Evolutionary conservation across 441 rosid genomes (phyloP), one percentile per base, ranked within the genome.

Genomic region (Capsella rubella): DNA sequence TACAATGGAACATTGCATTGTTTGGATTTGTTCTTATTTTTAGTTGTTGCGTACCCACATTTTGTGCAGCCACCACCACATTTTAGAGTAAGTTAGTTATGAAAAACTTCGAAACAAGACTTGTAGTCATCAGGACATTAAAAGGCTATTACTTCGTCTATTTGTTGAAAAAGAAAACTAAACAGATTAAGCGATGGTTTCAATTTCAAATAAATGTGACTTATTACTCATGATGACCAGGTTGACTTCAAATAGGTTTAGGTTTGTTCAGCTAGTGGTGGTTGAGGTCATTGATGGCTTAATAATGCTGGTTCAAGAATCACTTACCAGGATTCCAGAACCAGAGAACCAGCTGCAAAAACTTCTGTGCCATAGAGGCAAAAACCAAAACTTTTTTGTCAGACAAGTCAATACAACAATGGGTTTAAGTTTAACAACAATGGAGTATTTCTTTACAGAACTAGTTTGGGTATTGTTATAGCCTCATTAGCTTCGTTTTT

Each of bases 221-320:
- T 67, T 60, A 39, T 46, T 8, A 35, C 40, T 45, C 73, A 55
- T 46, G 7, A 14, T 45, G 47, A 34, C 37, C 6, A 50, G 59
- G 59, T 21, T 39, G 57, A 39, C 39, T 58, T 60, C 31, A 71
- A 52, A 52, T 13, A 31, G 52, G 10, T 28, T 55, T 12, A 8
- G 25, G 28, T 21, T 21, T 42, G 60, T 32, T 45, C 63, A 72
- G 69, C 47, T 72, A 69, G 37, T 4, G 8, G 65, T 43, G 8
- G 65, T 43, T 45, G 64, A 54, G 68, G 16, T 72, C 62, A 42
- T 72, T 52, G 54, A 62, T 62, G 61, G 21, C n/a, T 12, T 14
- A 51, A 72, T 10, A 39, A 0, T 27, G 39, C 28, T 34, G 13
- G 39, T 61, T 51, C 14, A 51, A 61, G 16, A 12, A 28, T 39